phyloP scores from a whole-genome alignment of 352 stramenopile genomes.

The Aphanomyces astaci region DNA sequence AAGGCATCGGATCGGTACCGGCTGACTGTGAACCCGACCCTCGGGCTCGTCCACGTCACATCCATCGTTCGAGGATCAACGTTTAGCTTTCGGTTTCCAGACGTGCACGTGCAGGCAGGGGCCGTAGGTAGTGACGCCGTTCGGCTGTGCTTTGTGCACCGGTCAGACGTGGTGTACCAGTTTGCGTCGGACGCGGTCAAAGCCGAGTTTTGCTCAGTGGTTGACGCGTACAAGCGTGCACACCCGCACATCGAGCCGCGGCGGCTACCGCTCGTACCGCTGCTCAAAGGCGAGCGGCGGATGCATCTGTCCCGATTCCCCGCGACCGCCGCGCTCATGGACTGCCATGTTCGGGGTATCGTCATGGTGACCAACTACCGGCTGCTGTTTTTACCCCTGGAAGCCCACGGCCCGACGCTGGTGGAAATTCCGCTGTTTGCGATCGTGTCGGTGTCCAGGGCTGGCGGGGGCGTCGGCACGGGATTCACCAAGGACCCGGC shows the following conservation, averaged over 20 bases:
- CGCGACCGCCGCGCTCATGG: slow-evolving; percentile 25
- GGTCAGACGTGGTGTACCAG: slow-evolving; percentile 54
- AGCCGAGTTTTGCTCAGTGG: slow-evolving; percentile 50
- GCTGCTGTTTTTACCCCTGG: slow-evolving; percentile 59
- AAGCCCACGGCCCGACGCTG: slow-evolving; percentile 32
- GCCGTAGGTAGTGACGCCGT: slow-evolving; percentile 33
- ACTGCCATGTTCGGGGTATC: slow-evolving; percentile 33
- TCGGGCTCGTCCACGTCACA: slow-evolving; percentile 64
- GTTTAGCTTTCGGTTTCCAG: slow-evolving; percentile 70
- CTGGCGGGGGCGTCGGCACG: background rate
- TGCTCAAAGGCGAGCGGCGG: slow-evolving; percentile 22
- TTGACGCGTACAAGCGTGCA: slow-evolving; percentile 41
- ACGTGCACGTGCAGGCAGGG: slow-evolving; percentile 35
- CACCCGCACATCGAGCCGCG: background rate
- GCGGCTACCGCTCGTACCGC: slow-evolving; percentile 1
- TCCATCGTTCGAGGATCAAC: slow-evolving; percentile 79
- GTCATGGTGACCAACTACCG: slow-evolving; percentile 71
- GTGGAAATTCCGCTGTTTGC: slow-evolving; percentile 73
- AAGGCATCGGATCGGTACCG: slow-evolving; percentile 53
- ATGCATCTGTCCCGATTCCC: slow-evolving; percentile 26
- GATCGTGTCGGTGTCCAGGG: slow-evolving; percentile 36
- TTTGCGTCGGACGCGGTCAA: slow-evolving; percentile 67
- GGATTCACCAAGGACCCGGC: background rate
- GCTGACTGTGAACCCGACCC: slow-evolving; percentile 60
- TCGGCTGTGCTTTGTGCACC: slow-evolving; percentile 46